Conservation (phyloP, 257 asterid species). For the Solanum pinnatisectum region DNA sequence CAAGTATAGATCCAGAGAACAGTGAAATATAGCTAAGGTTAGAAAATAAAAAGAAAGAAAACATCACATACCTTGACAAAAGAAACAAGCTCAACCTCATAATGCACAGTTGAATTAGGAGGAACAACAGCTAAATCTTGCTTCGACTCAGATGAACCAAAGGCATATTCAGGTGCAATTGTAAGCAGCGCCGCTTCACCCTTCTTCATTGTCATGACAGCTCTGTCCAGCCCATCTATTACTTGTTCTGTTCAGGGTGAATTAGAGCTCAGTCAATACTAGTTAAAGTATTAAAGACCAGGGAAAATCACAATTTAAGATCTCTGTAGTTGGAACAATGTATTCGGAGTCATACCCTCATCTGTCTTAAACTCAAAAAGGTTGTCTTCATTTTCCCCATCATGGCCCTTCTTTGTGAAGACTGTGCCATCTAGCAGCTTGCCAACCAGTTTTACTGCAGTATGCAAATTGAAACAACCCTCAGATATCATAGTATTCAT, state of each 20-base stretch:
- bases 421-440: constrained; percentile 57
- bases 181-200: constrained; percentile 49
- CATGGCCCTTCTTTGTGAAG: constrained; percentile 40
- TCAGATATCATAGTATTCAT: not conserved
- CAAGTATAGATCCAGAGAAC: not conserved
- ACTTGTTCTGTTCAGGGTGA: constrained; percentile 43
- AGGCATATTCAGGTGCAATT: constrained; percentile 55
- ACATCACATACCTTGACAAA: constrained; percentile 41
- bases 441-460: constrained; percentile 55
- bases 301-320: not conserved
- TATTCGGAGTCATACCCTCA: constrained; percentile 30
- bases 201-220: constrained; percentile 52
- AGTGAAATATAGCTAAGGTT: not conserved
- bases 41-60: not conserved
- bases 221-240: constrained; percentile 55
- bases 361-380: constrained; percentile 63
- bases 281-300: not conserved
- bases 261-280: not conserved
- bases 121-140: constrained; percentile 55
- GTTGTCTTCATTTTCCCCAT: constrained; percentile 33
- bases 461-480: not conserved
- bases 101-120: constrained; percentile 51
- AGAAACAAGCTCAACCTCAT: constrained; percentile 56
- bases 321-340: not conserved
- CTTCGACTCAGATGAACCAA: constrained; percentile 40